Evolutionary conservation across 352 stramenopile genomes (phyloP).

Genomic region (Phytophthora constricta): DNA sequence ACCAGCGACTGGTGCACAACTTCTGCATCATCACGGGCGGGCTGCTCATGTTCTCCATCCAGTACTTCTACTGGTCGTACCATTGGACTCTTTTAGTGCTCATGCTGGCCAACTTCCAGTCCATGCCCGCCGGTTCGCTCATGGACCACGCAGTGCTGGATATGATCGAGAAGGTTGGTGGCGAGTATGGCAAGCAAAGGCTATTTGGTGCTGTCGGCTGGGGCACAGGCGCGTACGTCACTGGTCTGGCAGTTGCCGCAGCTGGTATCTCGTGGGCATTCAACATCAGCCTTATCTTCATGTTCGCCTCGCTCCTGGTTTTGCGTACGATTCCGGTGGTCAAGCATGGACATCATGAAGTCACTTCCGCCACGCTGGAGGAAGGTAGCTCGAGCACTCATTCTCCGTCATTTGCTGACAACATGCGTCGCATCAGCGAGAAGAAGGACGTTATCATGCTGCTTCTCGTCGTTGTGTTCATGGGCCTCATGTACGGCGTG

Average conservation of each 20-base stretch:
- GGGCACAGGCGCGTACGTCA: slow-evolving; percentile 59
- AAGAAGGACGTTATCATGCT: slow-evolving; percentile 67
- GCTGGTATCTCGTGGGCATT: slow-evolving; percentile 72
- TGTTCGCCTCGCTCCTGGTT: slow-evolving; percentile 56
- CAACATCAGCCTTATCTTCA: slow-evolving; percentile 63
- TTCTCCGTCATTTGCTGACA: slow-evolving; percentile 26
- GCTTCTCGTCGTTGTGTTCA: slow-evolving; percentile 70
- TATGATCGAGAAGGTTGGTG: slow-evolving; percentile 68
- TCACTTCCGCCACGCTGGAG: slow-evolving; percentile 33
- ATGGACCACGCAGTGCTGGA: slow-evolving; percentile 73
- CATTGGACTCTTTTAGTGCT: slow-evolving; percentile 51
- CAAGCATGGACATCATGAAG: slow-evolving; percentile 38
- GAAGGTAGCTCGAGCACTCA: slow-evolving; percentile 19
- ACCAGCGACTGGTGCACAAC: slow-evolving; percentile 68
- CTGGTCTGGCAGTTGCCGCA: slow-evolving; percentile 55
- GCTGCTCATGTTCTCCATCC: slow-evolving; percentile 65
- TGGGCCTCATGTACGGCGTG: slow-evolving; percentile 78
- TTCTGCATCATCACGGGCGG: slow-evolving; percentile 58
- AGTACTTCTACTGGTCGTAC: slow-evolving; percentile 57
- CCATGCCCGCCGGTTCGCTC: slow-evolving; percentile 53
- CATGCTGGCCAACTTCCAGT: slow-evolving; percentile 60
- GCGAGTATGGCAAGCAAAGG: slow-evolving; percentile 82
- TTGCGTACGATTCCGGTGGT: slow-evolving; percentile 59
- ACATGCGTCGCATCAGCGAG: slow-evolving; percentile 31
- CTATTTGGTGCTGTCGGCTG: slow-evolving; percentile 77